Percentiles rank a stretch among this genome's conserved stretches.
These are phyloP conservation scores for Diversispora epigaea DNA, from an alignment of 192 early-diverging fungal species.

Conservation along the genomic window DNA sequence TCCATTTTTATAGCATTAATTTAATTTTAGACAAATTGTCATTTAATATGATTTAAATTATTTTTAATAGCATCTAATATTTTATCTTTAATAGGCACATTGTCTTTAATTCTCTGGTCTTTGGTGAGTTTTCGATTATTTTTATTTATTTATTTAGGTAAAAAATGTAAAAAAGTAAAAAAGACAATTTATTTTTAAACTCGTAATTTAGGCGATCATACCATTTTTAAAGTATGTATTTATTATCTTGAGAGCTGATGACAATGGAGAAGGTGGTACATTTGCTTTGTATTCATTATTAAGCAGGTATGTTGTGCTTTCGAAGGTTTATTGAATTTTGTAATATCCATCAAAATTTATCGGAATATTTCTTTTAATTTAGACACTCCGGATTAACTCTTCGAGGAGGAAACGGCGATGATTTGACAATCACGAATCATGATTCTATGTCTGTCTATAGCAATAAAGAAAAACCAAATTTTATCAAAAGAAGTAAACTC, in stretches of 20 bases:
- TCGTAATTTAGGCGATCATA: constrained; percentile 34
- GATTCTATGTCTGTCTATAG: constrained; percentile 1
- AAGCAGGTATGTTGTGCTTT: constrained; percentile 23
- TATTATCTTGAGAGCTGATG: constrained; percentile 46
- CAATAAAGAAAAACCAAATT: neutral
- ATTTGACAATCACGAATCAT: neutral
- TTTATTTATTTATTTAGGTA: neutral
- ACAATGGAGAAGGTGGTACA: constrained; percentile 61
- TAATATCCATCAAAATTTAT: neutral
- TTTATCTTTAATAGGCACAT: neutral
- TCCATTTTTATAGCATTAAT: too few species aligned
- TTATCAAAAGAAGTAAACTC: constrained; percentile 1
- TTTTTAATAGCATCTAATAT: too few species aligned
- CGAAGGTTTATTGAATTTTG: too few species aligned
- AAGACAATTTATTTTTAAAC: neutral
- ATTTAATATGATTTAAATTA: too few species aligned
- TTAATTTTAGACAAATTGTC: too few species aligned
- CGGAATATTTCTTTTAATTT: neutral
- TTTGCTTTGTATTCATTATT: constrained; percentile 55
- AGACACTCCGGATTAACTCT: constrained; percentile 10
- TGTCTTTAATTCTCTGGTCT: constrained; percentile 18
- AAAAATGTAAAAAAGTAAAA: neutral
- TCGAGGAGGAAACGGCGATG: neutral
- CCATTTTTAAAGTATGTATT: constrained; percentile 25
- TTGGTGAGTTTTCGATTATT: constrained; percentile 11